phyloP scores from a whole-genome alignment of 176 grass and related monocot species.

The Aechmea fasciata region DNA sequence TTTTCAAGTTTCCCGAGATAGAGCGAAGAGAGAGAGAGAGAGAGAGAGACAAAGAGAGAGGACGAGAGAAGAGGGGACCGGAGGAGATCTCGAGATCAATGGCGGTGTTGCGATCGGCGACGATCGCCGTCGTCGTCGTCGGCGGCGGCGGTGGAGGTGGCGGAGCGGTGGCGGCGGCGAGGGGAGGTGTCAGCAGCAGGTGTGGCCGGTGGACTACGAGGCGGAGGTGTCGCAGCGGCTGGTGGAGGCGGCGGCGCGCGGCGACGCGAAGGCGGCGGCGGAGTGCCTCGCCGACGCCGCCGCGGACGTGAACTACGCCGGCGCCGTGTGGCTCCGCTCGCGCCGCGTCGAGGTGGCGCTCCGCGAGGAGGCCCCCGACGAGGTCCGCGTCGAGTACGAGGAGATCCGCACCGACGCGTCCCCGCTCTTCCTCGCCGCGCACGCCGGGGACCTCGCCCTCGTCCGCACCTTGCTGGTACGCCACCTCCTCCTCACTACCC shows the following conservation, averaged over 20 bases:
- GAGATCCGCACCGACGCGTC: conserved; percentile 93
- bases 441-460: conserved; percentile 70
- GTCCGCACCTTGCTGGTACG: conserved; percentile 71
- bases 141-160: not conserved
- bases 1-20: conserved; percentile 50
- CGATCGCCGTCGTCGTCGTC: conserved; percentile 27
- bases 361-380: conserved; percentile 55
- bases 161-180: not conserved
- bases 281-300: conserved; percentile 42
- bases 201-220: conserved; percentile 46
- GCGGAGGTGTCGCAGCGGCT: conserved; percentile 60
- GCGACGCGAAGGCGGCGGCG: conserved; percentile 36
- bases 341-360: conserved; percentile 51
- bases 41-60: not conserved
- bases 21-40: conserved; percentile 1
- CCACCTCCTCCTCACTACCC: not conserved
- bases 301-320: conserved; percentile 88
- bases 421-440: conserved; percentile 90
- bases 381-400: conserved; percentile 43
- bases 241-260: conserved; percentile 64
- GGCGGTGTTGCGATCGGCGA: conserved; percentile 51
- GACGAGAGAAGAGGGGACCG: conserved; percentile 7
- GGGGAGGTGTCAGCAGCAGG: conserved; percentile 33
- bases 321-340: conserved; percentile 59
- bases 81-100: conserved; percentile 32